Conservation (phyloP, 2,329 filamentous ascomycete genomes). For the Ascochyta koolunga region DNA sequence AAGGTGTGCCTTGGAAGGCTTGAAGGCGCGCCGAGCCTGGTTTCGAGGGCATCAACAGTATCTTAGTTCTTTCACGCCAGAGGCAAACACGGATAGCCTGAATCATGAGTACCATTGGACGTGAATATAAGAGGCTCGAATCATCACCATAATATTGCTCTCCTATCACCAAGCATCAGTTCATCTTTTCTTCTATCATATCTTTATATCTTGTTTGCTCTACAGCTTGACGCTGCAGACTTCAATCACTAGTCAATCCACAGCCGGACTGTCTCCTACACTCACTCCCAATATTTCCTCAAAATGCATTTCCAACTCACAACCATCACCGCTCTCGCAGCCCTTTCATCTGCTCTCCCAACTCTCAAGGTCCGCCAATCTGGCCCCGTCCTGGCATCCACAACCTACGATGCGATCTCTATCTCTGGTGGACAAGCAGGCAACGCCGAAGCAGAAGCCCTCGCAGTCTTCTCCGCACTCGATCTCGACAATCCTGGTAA, state of each 20-base stretch:
- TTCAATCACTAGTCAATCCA: slow-evolving; percentile 15
- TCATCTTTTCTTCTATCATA: slow-evolving; percentile 3
- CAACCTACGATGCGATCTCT: slow-evolving; percentile 52
- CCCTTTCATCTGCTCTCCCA: slow-evolving; percentile 35
- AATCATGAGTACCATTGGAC: background rate
- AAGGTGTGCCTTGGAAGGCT: slow-evolving; percentile 9
- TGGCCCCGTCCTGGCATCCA: slow-evolving; percentile 34
- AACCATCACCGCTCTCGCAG: slow-evolving; percentile 35
- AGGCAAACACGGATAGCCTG: background rate
- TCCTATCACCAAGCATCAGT: slow-evolving; percentile 26
- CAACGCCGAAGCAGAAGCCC: slow-evolving; percentile 60
- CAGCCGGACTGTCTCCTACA: slow-evolving; percentile 37
- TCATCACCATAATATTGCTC: slow-evolving; percentile 14
- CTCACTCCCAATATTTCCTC: slow-evolving; percentile 7
- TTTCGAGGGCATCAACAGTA: slow-evolving; percentile 4
- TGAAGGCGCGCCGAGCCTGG: slow-evolving; percentile 1
- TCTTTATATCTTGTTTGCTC: slow-evolving; percentile 13
- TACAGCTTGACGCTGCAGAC: slow-evolving; percentile 40
- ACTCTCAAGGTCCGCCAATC: slow-evolving; percentile 28
- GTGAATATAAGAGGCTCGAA: slow-evolving; percentile 13
- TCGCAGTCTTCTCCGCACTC: slow-evolving; percentile 61
- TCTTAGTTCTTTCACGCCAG: background rate
- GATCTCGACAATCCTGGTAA: slow-evolving; percentile 54
- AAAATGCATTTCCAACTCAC: slow-evolving; percentile 40
- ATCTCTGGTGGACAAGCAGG: slow-evolving; percentile 60